Evolutionary conservation across 176 grass and related monocot genomes (phyloP).

Genomic region (Ampelocalamus luodianensis): DNA sequence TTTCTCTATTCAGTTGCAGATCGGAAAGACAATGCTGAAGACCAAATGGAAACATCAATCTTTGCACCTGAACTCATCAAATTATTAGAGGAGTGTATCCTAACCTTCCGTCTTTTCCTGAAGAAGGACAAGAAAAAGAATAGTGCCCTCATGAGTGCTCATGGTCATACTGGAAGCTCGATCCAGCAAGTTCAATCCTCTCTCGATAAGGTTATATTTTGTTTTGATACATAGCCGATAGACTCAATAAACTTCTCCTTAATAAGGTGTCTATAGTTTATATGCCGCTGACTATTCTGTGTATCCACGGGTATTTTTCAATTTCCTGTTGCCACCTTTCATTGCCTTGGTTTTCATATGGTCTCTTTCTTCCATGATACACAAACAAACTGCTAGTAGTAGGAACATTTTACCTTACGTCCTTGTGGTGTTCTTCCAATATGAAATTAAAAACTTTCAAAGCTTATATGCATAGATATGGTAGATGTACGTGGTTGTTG

Average conservation of each 20-base stretch:
- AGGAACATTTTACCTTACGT: background rate
- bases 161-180: slow-evolving; percentile 71
- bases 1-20: slow-evolving; percentile 57
- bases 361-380: background rate
- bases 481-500: background rate
- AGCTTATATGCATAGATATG: background rate
- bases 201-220: slow-evolving; percentile 72
- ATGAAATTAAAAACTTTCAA: background rate
- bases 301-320: background rate
- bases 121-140: slow-evolving; percentile 93
- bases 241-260: background rate
- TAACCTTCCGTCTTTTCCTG: slow-evolving; percentile 86
- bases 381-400: background rate
- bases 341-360: slow-evolving; percentile 9
- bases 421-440: background rate
- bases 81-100: slow-evolving; percentile 83
- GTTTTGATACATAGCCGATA: background rate
- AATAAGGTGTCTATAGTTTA: slow-evolving; percentile 2
- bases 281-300: background rate
- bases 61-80: slow-evolving; percentile 74
- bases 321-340: background rate
- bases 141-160: slow-evolving; percentile 49
- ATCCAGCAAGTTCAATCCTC: slow-evolving; percentile 92
- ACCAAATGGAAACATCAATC: slow-evolving; percentile 58
- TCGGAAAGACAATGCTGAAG: slow-evolving; percentile 52